Percentiles rank a stretch among this genome's conserved stretches.
phyloP scores from a whole-genome alignment of 805 yeast species.

The Candida pseudoglaebosa region DNA sequence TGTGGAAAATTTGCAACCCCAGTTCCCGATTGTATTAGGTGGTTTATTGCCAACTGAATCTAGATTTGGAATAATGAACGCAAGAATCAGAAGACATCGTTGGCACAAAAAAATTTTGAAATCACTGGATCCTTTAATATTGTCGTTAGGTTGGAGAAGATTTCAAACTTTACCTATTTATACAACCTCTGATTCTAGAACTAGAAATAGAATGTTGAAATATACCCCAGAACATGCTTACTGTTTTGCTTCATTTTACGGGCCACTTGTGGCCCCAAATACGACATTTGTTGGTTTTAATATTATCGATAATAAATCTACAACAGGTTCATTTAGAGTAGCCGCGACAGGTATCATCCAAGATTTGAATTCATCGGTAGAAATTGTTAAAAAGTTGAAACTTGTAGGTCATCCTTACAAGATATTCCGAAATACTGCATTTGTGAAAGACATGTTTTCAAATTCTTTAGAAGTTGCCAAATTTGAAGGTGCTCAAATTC shows the following conservation, averaged over 20 bases:
- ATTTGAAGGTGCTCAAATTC: slow-evolving; percentile 95
- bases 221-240: slow-evolving; percentile 98
- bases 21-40: slow-evolving; percentile 82
- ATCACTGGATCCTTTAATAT: slow-evolving; percentile 89
- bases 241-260: slow-evolving; percentile 93
- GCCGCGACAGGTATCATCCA: slow-evolving; percentile 97
- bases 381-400: slow-evolving; percentile 93
- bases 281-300: slow-evolving; percentile 97
- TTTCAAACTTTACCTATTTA: slow-evolving; percentile 95
- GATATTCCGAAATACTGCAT: slow-evolving; percentile 93
- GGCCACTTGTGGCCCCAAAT: slow-evolving; percentile 95
- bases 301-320: slow-evolving; percentile 74
- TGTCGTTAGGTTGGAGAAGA: slow-evolving; percentile 97
- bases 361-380: slow-evolving; percentile 85
- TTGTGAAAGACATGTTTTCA: slow-evolving; percentile 93
- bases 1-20: slow-evolving; percentile 79
- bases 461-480: slow-evolving; percentile 93
- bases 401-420: slow-evolving; percentile 93
- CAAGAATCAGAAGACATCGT: slow-evolving; percentile 93
- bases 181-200: slow-evolving; percentile 95
- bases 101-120: slow-evolving; percentile 97
- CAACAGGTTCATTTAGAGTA: slow-evolving; percentile 88
- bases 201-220: slow-evolving; percentile 95
- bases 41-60: slow-evolving; percentile 89
- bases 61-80: slow-evolving; percentile 88